Evolutionary conservation across 257 asterid species (phyloP).

Genomic region (Linderniella brevidens): DNA sequence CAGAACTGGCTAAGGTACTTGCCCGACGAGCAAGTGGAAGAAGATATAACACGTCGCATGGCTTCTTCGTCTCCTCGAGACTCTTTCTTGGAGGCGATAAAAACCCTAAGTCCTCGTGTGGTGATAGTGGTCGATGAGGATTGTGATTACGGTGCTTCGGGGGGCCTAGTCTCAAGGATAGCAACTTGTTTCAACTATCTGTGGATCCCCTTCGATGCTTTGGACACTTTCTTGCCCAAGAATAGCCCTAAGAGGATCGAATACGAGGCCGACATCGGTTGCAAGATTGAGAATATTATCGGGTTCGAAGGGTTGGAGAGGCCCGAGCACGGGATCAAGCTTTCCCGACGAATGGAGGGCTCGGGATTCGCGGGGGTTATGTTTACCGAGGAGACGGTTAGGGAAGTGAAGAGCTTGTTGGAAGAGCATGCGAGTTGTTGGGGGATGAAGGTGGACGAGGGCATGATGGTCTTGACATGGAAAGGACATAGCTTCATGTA

Average conservation of each 20-base stretch:
- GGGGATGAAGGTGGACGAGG: constrained; percentile 82
- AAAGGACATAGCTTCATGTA: constrained; percentile 62
- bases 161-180: constrained; percentile 31
- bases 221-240: constrained; percentile 67
- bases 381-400: constrained; percentile 40
- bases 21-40: constrained; percentile 19
- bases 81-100: constrained; percentile 24
- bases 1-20: constrained; percentile 57
- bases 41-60: not conserved
- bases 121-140: constrained; percentile 54
- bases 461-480: constrained; percentile 61
- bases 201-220: constrained; percentile 73
- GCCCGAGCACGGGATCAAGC: constrained; percentile 32
- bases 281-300: constrained; percentile 51
- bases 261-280: constrained; percentile 53
- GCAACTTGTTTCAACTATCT: constrained; percentile 50
- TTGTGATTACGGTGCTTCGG: constrained; percentile 26
- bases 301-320: constrained; percentile 43
- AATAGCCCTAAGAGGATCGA: constrained; percentile 40
- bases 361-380: constrained; percentile 29
- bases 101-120: constrained; percentile 25
- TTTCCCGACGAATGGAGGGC: constrained; percentile 34
- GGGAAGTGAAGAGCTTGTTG: constrained; percentile 41
- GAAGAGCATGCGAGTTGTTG: constrained; percentile 79
- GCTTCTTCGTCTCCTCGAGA: constrained; percentile 17